A percentile compares a stretch with the other conserved stretches of the same genome.
Conservation (phyloP, 2,329 filamentous ascomycete species). For the Sporothrix mexicana region DNA sequence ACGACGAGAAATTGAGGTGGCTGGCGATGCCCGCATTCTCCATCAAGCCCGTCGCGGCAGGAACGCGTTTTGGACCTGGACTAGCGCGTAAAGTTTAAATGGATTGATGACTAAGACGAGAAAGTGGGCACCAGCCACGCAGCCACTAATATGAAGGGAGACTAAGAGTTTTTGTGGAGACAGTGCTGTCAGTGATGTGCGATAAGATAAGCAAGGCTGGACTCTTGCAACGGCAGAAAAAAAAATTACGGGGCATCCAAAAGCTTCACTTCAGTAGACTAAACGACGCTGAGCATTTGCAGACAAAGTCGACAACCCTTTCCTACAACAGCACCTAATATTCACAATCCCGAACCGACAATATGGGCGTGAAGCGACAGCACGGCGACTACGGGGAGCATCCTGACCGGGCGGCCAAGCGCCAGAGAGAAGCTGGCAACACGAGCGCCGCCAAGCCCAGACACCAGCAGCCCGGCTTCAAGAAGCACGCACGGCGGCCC, state of each 20-base stretch:
- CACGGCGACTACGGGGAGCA: constrained; percentile 39
- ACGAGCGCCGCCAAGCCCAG: constrained; percentile 29
- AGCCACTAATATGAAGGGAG: no score
- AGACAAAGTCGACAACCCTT: no score
- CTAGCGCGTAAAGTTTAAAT: constrained; percentile 28
- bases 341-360: no score
- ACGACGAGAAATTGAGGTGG: constrained; percentile 29
- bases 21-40: constrained; percentile 30
- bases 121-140: background rate
- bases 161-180: no score
- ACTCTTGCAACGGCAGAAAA: constrained; percentile 11
- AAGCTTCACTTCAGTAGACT: background rate
- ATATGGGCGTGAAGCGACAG: constrained; percentile 45
- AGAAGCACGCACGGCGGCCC: constrained; percentile 52
- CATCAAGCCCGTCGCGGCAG: constrained; percentile 16
- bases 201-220: constrained; percentile 22
- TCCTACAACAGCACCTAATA: background rate
- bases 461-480: constrained; percentile 39
- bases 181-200: no score
- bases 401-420: constrained; percentile 36
- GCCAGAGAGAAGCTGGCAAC: constrained; percentile 27
- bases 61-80: constrained; percentile 8
- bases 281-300: no score
- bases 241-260: constrained; percentile 6
- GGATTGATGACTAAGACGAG: background rate